Evolutionary conservation across 352 stramenopile species (phyloP).

Genomic region (Pythium inflatum): DNA sequence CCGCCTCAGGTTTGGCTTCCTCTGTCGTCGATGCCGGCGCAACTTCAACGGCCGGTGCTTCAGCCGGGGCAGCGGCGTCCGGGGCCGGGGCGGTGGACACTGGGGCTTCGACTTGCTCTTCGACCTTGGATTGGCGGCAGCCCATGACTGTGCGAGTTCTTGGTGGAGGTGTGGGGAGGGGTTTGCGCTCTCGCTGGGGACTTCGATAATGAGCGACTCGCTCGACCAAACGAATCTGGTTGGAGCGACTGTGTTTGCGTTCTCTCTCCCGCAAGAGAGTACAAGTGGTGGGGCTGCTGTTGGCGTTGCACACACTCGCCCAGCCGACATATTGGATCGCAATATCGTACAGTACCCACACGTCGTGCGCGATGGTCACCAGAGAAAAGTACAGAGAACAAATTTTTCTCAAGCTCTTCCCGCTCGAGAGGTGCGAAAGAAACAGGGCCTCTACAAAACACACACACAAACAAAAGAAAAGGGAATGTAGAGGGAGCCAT

Average conservation of each 20-base stretch:
- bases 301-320: not conserved
- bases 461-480: too few species aligned
- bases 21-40: not conserved
- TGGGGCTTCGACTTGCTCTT: conserved; percentile 42
- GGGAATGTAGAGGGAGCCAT: too few species aligned
- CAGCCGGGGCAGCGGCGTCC: not conserved
- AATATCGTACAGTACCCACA: not conserved
- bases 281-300: too few species aligned
- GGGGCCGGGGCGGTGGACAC: conserved; percentile 19
- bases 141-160: conserved; percentile 49
- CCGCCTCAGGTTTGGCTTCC: not conserved
- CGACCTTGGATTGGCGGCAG: conserved; percentile 66
- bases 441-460: too few species aligned
- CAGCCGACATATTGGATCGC: conserved; percentile 3
- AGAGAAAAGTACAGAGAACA: conserved; percentile 1
- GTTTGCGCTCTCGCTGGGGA: conserved; percentile 16
- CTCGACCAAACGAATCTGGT: too few species aligned
- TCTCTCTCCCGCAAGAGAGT: too few species aligned
- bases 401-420: conserved; percentile 8
- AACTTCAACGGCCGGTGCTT: too few species aligned
- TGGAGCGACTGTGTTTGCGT: too few species aligned
- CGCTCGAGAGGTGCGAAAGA: too few species aligned
- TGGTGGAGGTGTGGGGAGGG: conserved; percentile 3
- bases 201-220: conserved; percentile 22
- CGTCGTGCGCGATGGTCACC: conserved; percentile 7